phyloP scores from a whole-genome alignment of 2,329 filamentous ascomycete genomes.

The Fusarium lyarnte region DNA sequence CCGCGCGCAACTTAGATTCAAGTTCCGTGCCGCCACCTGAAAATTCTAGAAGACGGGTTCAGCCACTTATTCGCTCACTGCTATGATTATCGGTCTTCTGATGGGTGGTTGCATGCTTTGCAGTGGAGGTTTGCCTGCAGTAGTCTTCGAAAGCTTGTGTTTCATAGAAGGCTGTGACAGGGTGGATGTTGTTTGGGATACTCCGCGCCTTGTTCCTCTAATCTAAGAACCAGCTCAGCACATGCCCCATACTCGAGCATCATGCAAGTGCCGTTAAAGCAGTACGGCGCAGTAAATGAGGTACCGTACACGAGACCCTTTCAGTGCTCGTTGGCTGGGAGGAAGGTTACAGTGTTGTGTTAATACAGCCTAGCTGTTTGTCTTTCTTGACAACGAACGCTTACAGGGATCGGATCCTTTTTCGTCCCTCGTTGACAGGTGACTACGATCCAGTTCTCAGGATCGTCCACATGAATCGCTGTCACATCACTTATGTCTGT shows the following conservation, averaged over 20 bases:
- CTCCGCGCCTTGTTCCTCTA: constrained; percentile 33
- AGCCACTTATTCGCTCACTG: constrained; percentile 4
- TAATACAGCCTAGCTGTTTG: constrained; percentile 1
- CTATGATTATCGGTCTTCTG: not conserved
- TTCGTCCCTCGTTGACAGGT: constrained; percentile 9
- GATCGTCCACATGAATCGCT: constrained; percentile 41
- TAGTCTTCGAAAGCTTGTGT: constrained; percentile 11
- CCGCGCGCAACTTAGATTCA: constrained; percentile 3
- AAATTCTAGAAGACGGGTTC: constrained; percentile 30
- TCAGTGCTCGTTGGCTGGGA: not conserved
- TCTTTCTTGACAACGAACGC: not conserved
- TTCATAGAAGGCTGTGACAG: constrained; percentile 26
- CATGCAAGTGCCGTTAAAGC: constrained; percentile 19
- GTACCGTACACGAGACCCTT: not conserved
- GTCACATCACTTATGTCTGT: constrained; percentile 27
- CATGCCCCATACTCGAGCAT: not conserved
- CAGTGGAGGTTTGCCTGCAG: constrained; percentile 17
- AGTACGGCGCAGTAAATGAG: constrained; percentile 25
- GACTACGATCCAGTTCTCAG: constrained; percentile 29
- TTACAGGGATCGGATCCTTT: constrained; percentile 11
- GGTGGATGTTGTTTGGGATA: constrained; percentile 27
- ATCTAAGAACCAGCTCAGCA: constrained; percentile 29
- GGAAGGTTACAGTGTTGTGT: constrained; percentile 1
- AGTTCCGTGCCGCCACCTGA: constrained; percentile 15
- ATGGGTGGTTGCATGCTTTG: constrained; percentile 20